phyloP scores from a whole-genome alignment of 495 filamentous ascomycete genomes.

The Peziza echinospora region DNA sequence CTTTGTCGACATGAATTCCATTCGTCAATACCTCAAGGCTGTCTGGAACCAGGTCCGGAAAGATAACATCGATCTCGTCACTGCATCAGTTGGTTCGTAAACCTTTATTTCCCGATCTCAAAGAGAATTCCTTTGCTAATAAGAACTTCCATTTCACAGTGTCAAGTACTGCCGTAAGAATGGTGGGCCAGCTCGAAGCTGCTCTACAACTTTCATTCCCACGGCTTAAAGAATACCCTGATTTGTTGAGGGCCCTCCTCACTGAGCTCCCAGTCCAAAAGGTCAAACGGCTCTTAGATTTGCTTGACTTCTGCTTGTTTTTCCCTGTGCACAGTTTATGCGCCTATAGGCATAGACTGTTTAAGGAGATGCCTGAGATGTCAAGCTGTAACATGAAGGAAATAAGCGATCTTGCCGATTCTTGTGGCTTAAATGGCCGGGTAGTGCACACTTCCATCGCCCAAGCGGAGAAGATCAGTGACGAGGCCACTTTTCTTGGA shows the following conservation, averaged over 20 bases:
- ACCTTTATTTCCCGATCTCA: too few relatives aligned
- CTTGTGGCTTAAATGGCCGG: conserved; percentile 3
- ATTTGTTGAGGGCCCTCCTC: conserved; percentile 5
- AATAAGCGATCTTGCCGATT: conserved; percentile 1
- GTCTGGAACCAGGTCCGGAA: conserved; percentile 8
- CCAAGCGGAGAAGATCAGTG: conserved; percentile 3
- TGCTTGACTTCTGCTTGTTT: conserved; percentile 7
- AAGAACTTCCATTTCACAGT: too few relatives aligned
- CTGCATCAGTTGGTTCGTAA: conserved; percentile 9
- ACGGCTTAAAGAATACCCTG: conserved; percentile 5
- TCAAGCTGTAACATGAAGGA: conserved; percentile 5
- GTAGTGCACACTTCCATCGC: background rate
- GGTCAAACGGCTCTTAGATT: conserved; percentile 3
- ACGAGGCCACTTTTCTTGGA: conserved; percentile 5
- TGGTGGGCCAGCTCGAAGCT: conserved; percentile 6
- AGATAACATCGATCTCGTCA: conserved; percentile 6
- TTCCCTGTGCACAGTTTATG: conserved; percentile 8
- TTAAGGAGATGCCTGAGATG: conserved; percentile 4
- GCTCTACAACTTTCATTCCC: conserved; percentile 6
- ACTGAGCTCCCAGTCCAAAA: conserved; percentile 6
- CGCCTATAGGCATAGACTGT: conserved; percentile 6
- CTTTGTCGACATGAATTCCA: conserved; percentile 10
- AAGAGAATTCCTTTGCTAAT: too few relatives aligned
- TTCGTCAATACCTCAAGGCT: conserved; percentile 7
- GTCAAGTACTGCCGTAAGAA: conserved; percentile 4